Base-by-base conservation (phyloP, 2,329 filamentous ascomycete species). In the Cyclaneusma minus region DNA sequence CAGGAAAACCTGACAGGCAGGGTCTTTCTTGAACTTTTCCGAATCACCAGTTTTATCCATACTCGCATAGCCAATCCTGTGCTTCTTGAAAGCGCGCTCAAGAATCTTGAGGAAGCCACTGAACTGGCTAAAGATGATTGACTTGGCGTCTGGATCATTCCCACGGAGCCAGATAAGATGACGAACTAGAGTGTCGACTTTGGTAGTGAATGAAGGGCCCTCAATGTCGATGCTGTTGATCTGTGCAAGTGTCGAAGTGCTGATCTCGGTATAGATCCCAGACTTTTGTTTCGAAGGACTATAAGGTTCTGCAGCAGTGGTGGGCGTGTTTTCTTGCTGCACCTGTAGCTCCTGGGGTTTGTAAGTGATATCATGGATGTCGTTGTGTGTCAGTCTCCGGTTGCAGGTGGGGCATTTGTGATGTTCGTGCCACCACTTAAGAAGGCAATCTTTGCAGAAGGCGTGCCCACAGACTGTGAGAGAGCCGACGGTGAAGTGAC, bases 101-200 rank as follows among this genome's bases (percentile, higher is more conserved):
- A 95, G 60, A 5, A 92, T 71, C 1, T 64, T 56, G 2, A 95
- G 59, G 39, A 94, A 95, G 28, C 81, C 76, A 29, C 68, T 68
- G 49, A 83, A 89, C 52, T 95, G 87, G 2, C 82, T 91, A 49
- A 93, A 98, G n/a, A 95, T 65, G 45, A 98, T 79, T 0, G 81
- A 80, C 47, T 95, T 95, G 7, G 83, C 72, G 0, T 83, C 83
- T 0, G 83, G 81, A 38, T 94, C 84, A 24, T 80, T 70, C 37
- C 78, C 62, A 3, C 87, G 71, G 12, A 95, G 61, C 81, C 82
- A 94, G 10, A 92, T 52, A 3, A 95, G 52, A 47, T 95, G 89
- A 3, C 82, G 68, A 15, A 76, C 64, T 3, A 87, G 54, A 0
- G 71, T 91, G 47, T 94, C 84, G 11, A 95, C 75, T 50, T 95